Evolutionary conservation across 352 stramenopile genomes (phyloP).

Genomic region (Phytophthora meadii): DNA sequence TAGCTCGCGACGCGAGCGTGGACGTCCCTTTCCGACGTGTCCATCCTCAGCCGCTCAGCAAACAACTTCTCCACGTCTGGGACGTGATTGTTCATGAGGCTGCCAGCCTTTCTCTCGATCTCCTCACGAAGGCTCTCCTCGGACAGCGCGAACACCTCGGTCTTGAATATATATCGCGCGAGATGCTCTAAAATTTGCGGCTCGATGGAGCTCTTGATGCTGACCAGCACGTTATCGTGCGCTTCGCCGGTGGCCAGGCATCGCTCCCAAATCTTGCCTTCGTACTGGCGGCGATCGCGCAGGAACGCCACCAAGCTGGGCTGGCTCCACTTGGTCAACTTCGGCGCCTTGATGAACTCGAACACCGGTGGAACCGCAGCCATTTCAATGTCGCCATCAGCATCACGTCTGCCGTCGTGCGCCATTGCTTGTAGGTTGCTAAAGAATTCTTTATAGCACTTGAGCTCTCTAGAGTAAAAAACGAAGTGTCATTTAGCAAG

Average conservation of each 20-base stretch:
- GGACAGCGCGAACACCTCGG: too few relatives aligned
- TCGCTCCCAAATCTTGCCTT: not conserved
- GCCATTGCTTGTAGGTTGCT: too few relatives aligned
- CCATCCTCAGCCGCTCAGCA: not conserved
- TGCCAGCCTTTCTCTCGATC: not conserved
- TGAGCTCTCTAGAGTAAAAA: too few relatives aligned
- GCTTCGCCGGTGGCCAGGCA: not conserved
- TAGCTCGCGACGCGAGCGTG: not conserved
- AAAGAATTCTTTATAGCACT: too few relatives aligned
- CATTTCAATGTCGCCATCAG: too few relatives aligned
- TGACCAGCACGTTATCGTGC: not conserved
- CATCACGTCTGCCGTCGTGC: too few relatives aligned
- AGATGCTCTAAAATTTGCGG: not conserved
- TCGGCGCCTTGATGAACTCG: too few relatives aligned
- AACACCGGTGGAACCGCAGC: too few relatives aligned
- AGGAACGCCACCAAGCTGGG: too few relatives aligned
- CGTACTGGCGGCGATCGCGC: not conserved
- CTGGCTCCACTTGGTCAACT: too few relatives aligned
- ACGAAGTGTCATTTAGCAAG: too few relatives aligned
- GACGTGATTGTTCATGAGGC: not conserved
- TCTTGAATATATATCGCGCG: not conserved
- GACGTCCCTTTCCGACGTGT: not conserved
- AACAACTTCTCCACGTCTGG: not conserved
- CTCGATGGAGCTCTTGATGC: not conserved
- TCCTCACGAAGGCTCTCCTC: not conserved